A percentile compares a stretch with the other conserved stretches of the same genome.
Evolutionary conservation across 352 stramenopile genomes (phyloP).

Genomic region (Globisporangium spiculum): DNA sequence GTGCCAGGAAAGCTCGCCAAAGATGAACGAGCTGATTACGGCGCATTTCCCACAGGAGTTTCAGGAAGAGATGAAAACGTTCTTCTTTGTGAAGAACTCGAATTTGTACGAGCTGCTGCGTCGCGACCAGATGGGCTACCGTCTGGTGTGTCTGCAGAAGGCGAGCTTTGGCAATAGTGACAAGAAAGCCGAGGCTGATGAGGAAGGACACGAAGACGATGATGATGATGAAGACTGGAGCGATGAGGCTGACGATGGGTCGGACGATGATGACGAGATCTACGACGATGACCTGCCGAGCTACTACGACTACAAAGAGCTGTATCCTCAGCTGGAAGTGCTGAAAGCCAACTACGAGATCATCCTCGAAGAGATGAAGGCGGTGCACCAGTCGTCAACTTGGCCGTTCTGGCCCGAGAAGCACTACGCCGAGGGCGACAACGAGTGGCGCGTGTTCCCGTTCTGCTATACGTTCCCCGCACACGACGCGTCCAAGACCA

Average conservation of each 20-base stretch:
- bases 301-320: conserved; percentile 70
- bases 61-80: conserved; percentile 47
- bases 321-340: conserved; percentile 77
- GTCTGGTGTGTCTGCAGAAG: conserved; percentile 48
- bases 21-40: conserved; percentile 33
- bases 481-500: conserved; percentile 77
- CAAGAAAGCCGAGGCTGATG: background rate
- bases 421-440: conserved; percentile 69
- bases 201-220: conserved; percentile 23
- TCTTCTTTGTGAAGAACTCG: conserved; percentile 54
- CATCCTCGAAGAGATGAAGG: conserved; percentile 78
- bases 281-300: conserved; percentile 68
- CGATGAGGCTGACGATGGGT: conserved; percentile 20
- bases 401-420: conserved; percentile 88
- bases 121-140: conserved; percentile 48
- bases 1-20: conserved; percentile 37
- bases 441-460: conserved; percentile 85
- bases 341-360: conserved; percentile 66
- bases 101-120: conserved; percentile 42
- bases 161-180: background rate
- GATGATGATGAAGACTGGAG: conserved; percentile 28
- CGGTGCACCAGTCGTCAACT: conserved; percentile 46
- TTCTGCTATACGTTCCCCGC: conserved; percentile 91
- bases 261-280: conserved; percentile 44
- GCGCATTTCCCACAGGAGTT: conserved; percentile 42